phyloP scores from a whole-genome alignment of 495 filamentous ascomycete genomes.

The Daldinia loculata region DNA sequence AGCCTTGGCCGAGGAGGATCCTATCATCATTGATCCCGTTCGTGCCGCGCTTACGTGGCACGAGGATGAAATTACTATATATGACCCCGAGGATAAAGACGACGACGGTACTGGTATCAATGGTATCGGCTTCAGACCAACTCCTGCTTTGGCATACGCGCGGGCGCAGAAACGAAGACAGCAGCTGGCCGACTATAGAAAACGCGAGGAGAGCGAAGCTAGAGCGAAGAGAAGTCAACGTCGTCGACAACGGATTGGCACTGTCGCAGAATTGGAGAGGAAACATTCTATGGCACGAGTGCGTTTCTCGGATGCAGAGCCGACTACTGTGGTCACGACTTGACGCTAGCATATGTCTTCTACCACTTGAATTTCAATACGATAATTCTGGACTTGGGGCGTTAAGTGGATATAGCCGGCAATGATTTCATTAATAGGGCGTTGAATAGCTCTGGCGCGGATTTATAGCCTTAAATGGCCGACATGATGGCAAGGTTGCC shows the following conservation, averaged over 20 bases:
- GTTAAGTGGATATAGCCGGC: slow-evolving; percentile 28
- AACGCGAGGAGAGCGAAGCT: slow-evolving; percentile 83
- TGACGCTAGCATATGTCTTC: slow-evolving; percentile 20
- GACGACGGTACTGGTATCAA: slow-evolving; percentile 86
- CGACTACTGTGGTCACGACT: slow-evolving; percentile 42
- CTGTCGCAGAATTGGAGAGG: slow-evolving; percentile 32
- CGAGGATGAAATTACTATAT: slow-evolving; percentile 84
- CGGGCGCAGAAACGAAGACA: slow-evolving; percentile 76
- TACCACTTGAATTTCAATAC: neutral
- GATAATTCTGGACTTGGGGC: slow-evolving; percentile 28
- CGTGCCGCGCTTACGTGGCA: slow-evolving; percentile 76
- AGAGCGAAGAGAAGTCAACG: slow-evolving; percentile 75
- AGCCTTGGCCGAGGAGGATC: slow-evolving; percentile 33
- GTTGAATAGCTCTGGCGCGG: slow-evolving; percentile 21
- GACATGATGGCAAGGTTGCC: slow-evolving; percentile 4
- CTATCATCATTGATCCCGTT: slow-evolving; percentile 58
- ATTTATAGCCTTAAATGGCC: slow-evolving; percentile 13
- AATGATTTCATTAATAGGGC: slow-evolving; percentile 13
- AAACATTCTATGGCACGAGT: slow-evolving; percentile 44
- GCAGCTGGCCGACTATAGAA: slow-evolving; percentile 86
- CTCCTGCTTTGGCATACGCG: slow-evolving; percentile 80
- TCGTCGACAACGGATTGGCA: slow-evolving; percentile 54
- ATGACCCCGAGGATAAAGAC: slow-evolving; percentile 74
- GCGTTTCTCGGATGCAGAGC: slow-evolving; percentile 40
- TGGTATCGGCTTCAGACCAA: slow-evolving; percentile 91